Evolutionary conservation across 2,329 filamentous ascomycete genomes (phyloP), one percentile per base, ranked within the genome.

Genomic region (Talaromyces sp.): DNA sequence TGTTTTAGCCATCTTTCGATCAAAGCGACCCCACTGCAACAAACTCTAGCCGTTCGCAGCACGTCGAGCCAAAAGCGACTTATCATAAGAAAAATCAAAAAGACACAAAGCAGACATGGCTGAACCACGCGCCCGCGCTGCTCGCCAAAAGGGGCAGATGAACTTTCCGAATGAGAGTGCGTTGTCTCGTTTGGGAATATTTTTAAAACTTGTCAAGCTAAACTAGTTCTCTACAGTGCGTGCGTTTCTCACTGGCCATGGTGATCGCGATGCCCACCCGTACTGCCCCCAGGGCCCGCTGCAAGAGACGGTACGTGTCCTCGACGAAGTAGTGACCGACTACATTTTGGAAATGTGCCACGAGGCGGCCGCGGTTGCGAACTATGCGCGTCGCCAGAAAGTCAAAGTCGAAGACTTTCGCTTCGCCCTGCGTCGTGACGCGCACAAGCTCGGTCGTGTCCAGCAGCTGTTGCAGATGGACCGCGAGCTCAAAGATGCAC

Each of bases 371-470:
- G 86, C 90, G 51, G 88, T 88, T 57, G 94, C 94, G 0, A 87
- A 90, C 73, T 91, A 96, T 75, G 87, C 90, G 2, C 89, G 92
- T 0, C 89, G 94, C 1, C 91, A 96, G 69, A 99, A 99, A 78
- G 92, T 99, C 77, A 99, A 99, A 75, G 90, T 96, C 69, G 93
- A 97, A 70, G 94, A 99, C 76, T 96, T 99, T 78, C 92, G 95
- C 70, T 99, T 96, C 76, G 91, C 92, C 43, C 85, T 97, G 67
- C 85, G 94, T 32, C 86, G 89, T 65, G 95, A 97, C 70, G 88
- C 90, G 9, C 81, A 85, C 61, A 95, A 96, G 72, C 81, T 97
- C 50, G 94, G 94, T 54, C 87, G 93, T 69, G 92, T 97, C 58
- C 87, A 91, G 72, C 92, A 96, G 78, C 85, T 96, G 70, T 84